Base-by-base conservation (phyloP, 2,329 filamentous ascomycete species). In the Aspergillus costaricaensis region DNA sequence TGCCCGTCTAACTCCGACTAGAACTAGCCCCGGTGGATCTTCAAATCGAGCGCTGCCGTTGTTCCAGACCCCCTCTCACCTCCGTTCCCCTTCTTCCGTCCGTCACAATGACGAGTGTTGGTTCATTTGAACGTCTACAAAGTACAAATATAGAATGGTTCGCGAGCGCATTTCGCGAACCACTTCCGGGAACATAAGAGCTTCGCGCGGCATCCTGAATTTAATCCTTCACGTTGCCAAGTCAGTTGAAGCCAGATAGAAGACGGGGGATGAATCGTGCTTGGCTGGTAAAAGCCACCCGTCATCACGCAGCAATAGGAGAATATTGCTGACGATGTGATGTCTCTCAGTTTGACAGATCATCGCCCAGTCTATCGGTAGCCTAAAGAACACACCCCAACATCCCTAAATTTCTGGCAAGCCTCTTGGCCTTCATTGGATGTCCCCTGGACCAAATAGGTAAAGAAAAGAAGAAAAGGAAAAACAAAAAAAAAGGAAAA, bases 221-320 rank as follows among this genome's bases (percentile, higher is more conserved):
- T 14, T 5, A 14, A 36, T 36, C 12, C 12, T 36, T 52, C 30
- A 19, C 10, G 17, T 27, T 55, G 52, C 52, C 52, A 55, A 55
- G 52, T 44, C 52, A 55, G 39, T 54, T 39, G 23, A 36, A 36
- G 21, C 52, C 39, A 43, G 41, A 44, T 23, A 55, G 21, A 14
- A 8, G 23, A 15, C n/a, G 25, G 30, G 8, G 6, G 5, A n/a
- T 17, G 39, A 56, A 58, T 44, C 41, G 59, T 60, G 48, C 61
- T 65, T 63, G 57, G 60, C 58, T 44, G 17, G 32, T 14, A 41
- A 30, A 48, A 58, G 64, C 61, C 61, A 63, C 61, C 61, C 57
- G 59, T 58, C 58, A 61, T 55, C 63, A 62, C 61, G 57, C 49
- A 61, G 56, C 63, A 62, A 59, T 57, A 65, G 59, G 59, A 62